Conservation (phyloP, 73 alveolate genomes). For the Stentor roeselii region DNA sequence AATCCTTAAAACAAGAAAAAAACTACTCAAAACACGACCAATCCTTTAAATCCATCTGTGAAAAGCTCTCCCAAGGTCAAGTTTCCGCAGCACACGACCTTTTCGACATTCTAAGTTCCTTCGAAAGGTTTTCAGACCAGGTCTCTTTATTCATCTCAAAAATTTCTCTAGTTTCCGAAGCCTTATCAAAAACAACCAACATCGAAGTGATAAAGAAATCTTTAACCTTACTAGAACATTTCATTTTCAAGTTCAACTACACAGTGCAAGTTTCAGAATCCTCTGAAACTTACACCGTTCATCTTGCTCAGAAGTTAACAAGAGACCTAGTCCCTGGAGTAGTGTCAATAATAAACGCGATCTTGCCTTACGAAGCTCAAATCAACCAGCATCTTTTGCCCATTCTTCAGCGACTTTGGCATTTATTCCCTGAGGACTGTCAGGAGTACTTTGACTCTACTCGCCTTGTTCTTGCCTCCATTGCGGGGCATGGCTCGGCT, state of each 20-base stretch:
- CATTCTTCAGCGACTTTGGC: not conserved
- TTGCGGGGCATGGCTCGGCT: not conserved
- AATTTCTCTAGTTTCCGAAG: not conserved
- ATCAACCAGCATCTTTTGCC: not conserved
- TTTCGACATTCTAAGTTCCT: not conserved
- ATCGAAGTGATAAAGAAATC: not conserved
- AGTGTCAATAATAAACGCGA: not conserved
- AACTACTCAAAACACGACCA: not conserved
- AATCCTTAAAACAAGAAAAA: not conserved
- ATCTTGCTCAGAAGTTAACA: not conserved
- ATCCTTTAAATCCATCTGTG: not conserved
- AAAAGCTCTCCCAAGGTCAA: not conserved
- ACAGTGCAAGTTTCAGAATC: not conserved
- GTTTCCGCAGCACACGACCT: not conserved
- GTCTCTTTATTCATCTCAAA: not conserved
- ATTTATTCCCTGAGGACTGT: not conserved
- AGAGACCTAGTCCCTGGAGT: not conserved
- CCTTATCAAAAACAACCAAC: not conserved
- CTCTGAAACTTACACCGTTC: not conserved
- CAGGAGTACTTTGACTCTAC: not conserved
- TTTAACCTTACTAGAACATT: not conserved
- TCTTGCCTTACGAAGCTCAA: not conserved
- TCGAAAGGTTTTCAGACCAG: not conserved
- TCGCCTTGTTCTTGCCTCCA: not conserved
- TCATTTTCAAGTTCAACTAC: not conserved